These are phyloP conservation scores for Suillus weaverae DNA, from an alignment of 768 basidiomycete genomes.

Conservation along the genomic window DNA sequence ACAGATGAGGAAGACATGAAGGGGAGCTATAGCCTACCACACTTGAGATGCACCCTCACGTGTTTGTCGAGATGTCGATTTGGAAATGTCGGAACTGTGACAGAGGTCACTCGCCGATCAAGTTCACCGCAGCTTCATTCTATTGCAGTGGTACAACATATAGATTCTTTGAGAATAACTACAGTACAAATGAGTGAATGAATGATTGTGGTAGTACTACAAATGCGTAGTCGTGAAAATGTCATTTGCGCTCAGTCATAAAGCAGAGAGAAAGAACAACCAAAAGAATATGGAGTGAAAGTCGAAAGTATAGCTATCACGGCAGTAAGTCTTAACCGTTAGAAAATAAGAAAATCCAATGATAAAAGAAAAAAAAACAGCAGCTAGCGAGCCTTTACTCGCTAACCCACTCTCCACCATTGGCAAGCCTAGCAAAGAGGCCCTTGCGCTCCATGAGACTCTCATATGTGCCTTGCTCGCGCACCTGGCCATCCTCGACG, in stretches of 20 bases:
- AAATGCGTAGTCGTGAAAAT: conserved; percentile 11
- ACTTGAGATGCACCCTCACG: too few species aligned
- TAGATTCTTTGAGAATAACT: conserved; percentile 3
- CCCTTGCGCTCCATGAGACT: conserved; percentile 66
- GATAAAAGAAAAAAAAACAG: background rate
- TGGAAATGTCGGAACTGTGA: background rate
- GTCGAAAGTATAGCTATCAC: conserved; percentile 10
- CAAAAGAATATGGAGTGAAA: conserved; percentile 2
- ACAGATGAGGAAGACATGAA: conserved; percentile 1
- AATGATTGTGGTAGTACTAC: conserved; percentile 14
- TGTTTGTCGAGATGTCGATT: background rate
- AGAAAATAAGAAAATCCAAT: conserved; percentile 2
- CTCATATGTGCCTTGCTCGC: conserved; percentile 77
- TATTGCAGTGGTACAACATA: background rate
- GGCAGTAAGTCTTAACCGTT: background rate
- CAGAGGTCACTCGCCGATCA: background rate
- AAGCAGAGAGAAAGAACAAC: background rate
- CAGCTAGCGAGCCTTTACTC: conserved; percentile 17
- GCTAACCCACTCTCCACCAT: conserved; percentile 69
- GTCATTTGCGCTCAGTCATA: conserved; percentile 5
- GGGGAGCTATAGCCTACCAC: too few species aligned
- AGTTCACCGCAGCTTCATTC: background rate
- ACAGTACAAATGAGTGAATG: background rate
- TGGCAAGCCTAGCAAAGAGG: conserved; percentile 74
- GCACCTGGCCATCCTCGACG: conserved; percentile 72